Evolutionary conservation across 495 filamentous ascomycete genomes (phyloP).

Genomic region (Hypoxylon intermedium): DNA sequence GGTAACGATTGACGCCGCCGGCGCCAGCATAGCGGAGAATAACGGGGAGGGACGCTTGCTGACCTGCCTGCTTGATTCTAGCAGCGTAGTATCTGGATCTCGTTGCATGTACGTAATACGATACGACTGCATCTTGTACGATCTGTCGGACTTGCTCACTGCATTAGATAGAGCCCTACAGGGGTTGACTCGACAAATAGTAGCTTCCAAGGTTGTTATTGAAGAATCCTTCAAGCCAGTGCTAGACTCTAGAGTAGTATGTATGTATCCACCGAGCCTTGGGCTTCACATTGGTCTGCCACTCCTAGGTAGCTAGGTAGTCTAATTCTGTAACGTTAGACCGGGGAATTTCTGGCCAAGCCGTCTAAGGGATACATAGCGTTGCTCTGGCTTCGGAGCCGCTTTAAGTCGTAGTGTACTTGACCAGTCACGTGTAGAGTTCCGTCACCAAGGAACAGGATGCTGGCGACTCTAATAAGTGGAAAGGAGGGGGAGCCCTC

Average conservation of each 20-base stretch:
- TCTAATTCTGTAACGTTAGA: slow-evolving; percentile 4
- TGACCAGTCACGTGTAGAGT: slow-evolving; percentile 22
- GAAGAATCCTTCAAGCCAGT: too few species aligned
- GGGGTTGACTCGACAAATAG: slow-evolving; percentile 17
- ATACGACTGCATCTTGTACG: slow-evolving; percentile 11
- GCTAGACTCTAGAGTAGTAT: too few species aligned
- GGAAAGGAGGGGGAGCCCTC: slow-evolving; percentile 34
- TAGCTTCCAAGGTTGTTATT: slow-evolving; percentile 3
- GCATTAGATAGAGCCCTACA: slow-evolving; percentile 16
- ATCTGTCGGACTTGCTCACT: slow-evolving; percentile 16
- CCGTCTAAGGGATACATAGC: slow-evolving; percentile 1
- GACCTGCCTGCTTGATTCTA: slow-evolving; percentile 32
- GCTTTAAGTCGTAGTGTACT: not conserved
- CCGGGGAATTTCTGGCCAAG: slow-evolving; percentile 5
- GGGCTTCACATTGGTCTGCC: too few species aligned
- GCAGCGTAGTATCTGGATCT: slow-evolving; percentile 21
- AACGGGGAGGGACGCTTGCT: slow-evolving; percentile 14
- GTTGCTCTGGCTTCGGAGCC: not conserved
- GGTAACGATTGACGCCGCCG: slow-evolving; percentile 21
- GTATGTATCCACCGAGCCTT: slow-evolving; percentile 24
- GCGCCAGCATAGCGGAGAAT: slow-evolving; percentile 4
- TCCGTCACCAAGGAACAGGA: slow-evolving; percentile 10
- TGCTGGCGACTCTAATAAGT: slow-evolving; percentile 32
- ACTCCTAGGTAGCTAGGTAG: too few species aligned
- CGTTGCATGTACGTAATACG: not conserved